Evolutionary conservation across 2,329 filamentous ascomycete genomes (phyloP).

Genomic region (Didymella glomerata): DNA sequence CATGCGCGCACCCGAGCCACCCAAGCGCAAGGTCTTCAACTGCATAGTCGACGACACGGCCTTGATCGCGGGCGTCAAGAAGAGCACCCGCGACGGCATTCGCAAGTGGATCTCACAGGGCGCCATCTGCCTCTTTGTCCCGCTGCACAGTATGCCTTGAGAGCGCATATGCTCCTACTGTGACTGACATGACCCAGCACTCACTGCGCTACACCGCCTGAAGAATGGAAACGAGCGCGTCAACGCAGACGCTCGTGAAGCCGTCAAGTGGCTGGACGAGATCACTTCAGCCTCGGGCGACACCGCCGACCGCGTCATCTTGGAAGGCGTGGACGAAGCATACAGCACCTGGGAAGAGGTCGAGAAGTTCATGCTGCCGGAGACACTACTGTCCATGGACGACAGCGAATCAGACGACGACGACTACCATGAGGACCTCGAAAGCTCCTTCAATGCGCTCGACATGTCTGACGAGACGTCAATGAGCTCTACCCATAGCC

Average conservation of each 20-base stretch:
- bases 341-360: slow-evolving; percentile 60
- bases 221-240: slow-evolving; percentile 54
- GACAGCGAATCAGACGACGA: slow-evolving; percentile 51
- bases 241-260: slow-evolving; percentile 57
- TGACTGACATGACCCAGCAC: slow-evolving; percentile 50
- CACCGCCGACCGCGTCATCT: slow-evolving; percentile 49
- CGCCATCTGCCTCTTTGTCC: slow-evolving; percentile 61
- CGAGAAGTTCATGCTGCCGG: slow-evolving; percentile 58
- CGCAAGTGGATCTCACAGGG: slow-evolving; percentile 61
- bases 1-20: slow-evolving; percentile 41
- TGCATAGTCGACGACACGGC: slow-evolving; percentile 63
- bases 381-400: slow-evolving; percentile 60
- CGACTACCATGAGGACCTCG: slow-evolving; percentile 49
- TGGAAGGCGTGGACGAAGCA: slow-evolving; percentile 59
- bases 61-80: slow-evolving; percentile 60
- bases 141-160: slow-evolving; percentile 58
- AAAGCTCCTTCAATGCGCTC: slow-evolving; percentile 49
- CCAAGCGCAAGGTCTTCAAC: slow-evolving; percentile 60
- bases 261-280: slow-evolving; percentile 61
- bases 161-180: neutral
- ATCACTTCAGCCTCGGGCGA: slow-evolving; percentile 56
- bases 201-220: slow-evolving; percentile 57
- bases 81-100: slow-evolving; percentile 61
- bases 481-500: slow-evolving; percentile 56
- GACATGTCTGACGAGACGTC: slow-evolving; percentile 52